A percentile compares a stretch with the other conserved stretches of the same genome.
Conservation (phyloP, 2,329 filamentous ascomycete species). For the Cytospora piceae region DNA sequence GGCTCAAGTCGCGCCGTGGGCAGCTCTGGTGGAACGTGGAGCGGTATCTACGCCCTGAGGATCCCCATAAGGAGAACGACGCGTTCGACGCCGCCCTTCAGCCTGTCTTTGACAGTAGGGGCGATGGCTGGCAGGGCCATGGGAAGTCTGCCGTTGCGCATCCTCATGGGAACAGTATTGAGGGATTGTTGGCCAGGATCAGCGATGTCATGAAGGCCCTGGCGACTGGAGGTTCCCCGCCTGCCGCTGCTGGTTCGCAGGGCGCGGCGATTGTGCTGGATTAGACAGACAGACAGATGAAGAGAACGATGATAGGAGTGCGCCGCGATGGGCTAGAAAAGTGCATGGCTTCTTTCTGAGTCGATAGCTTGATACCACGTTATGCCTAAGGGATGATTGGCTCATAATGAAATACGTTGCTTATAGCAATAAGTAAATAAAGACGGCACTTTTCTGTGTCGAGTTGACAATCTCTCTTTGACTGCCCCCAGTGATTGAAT, state of each 20-base stretch:
- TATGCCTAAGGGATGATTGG: constrained; percentile 7
- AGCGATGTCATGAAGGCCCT: constrained; percentile 51
- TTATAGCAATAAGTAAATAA: constrained; percentile 10
- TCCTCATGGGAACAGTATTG: constrained; percentile 46
- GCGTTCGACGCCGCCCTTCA: constrained; percentile 47
- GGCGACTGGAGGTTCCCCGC: constrained; percentile 19
- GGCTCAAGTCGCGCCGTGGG: constrained; percentile 52
- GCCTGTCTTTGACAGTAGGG: constrained; percentile 50
- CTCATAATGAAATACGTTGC: constrained; percentile 26
- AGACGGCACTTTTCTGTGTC: not conserved
- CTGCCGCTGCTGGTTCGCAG: constrained; percentile 16
- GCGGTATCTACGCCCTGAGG: constrained; percentile 37
- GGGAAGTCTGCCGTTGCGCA: constrained; percentile 50
- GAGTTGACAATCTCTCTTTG: constrained; percentile 6
- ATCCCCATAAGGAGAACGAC: constrained; percentile 36
- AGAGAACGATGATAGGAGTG: not conserved
- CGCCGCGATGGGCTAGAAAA: not conserved
- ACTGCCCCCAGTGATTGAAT: not conserved
- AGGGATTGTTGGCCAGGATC: constrained; percentile 49
- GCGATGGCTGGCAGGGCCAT: constrained; percentile 53
- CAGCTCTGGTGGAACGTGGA: constrained; percentile 57
- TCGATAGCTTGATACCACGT: constrained; percentile 31
- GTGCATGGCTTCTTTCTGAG: constrained; percentile 1
- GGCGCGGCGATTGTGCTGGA: constrained; percentile 28
- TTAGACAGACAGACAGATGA: constrained; percentile 3